Percentiles rank a stretch among this genome's conserved stretches.
Evolutionary conservation across 176 grass and related monocot species (phyloP).

Genomic region (Avena atlantica): DNA sequence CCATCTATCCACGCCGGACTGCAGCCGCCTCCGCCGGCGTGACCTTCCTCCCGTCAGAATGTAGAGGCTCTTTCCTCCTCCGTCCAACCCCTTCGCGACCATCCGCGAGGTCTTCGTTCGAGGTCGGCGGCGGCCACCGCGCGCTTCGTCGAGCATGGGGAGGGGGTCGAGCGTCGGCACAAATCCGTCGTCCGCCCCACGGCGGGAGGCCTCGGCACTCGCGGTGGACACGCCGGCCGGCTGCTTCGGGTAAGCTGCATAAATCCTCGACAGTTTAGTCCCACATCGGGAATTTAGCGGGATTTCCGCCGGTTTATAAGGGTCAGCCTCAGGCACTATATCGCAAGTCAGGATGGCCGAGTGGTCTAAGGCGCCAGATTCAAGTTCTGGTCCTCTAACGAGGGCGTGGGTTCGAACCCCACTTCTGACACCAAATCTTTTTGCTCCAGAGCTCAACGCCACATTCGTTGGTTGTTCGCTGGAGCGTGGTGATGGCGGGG

Average conservation of each 20-base stretch:
- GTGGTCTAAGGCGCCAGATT: not conserved
- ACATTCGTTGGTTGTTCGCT: too few species aligned
- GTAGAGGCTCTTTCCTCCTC: not conserved
- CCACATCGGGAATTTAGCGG: not conserved
- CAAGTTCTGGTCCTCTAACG: conserved; percentile 79
- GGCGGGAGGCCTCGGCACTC: not conserved
- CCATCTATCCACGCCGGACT: not conserved
- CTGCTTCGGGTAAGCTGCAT: not conserved
- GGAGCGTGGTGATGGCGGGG: too few species aligned
- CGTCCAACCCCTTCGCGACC: not conserved
- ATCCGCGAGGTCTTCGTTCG: not conserved
- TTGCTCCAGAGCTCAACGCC: too few species aligned
- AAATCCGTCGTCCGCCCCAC: not conserved
- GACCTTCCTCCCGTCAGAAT: not conserved
- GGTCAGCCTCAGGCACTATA: too few species aligned
- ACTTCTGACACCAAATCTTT: conserved; percentile 43
- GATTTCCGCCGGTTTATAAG: not conserved
- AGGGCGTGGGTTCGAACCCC: conserved; percentile 86
- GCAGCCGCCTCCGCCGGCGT: not conserved
- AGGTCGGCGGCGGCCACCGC: not conserved
- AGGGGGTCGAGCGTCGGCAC: not conserved
- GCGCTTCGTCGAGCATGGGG: not conserved
- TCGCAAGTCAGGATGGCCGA: too few species aligned
- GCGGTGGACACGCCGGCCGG: not conserved
- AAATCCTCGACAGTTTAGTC: not conserved